A percentile compares a stretch with the other conserved stretches of the same genome.
Evolutionary conservation across 2,329 filamentous ascomycete species (phyloP).

Genomic region (Epichloe aotearoae): DNA sequence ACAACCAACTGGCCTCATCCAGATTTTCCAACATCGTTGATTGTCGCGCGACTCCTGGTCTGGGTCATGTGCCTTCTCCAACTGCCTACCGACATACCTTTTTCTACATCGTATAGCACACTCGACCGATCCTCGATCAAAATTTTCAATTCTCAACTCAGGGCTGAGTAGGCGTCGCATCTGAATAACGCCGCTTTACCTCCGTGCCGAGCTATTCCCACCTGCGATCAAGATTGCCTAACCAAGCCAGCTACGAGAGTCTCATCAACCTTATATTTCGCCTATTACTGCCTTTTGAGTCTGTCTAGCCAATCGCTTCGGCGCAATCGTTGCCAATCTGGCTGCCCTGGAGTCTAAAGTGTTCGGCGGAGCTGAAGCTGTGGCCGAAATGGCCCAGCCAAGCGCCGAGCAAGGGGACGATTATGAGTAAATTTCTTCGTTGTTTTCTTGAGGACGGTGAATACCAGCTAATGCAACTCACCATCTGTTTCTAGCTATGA

Average conservation of each 20-base stretch:
- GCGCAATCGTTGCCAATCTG: conserved; percentile 34
- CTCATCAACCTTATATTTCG: not conserved
- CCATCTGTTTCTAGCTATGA: conserved; percentile 55
- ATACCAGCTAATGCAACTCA: not conserved
- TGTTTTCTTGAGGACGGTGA: not conserved
- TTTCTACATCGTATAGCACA: not conserved
- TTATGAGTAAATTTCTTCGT: conserved; percentile 41
- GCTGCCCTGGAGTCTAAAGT: conserved; percentile 45
- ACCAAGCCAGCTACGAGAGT: not conserved
- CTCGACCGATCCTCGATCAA: not conserved
- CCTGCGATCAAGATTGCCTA: not conserved
- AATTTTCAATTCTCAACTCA: not conserved
- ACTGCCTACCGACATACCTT: not conserved
- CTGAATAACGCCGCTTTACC: not conserved
- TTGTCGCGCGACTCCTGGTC: not conserved
- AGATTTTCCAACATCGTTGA: conserved; percentile 10
- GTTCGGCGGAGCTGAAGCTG: conserved; percentile 52
- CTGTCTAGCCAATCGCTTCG: not conserved
- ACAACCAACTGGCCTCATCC: conserved; percentile 2
- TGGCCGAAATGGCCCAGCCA: conserved; percentile 58
- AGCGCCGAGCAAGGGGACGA: conserved; percentile 50
- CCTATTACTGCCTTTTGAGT: not conserved
- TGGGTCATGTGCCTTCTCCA: not conserved
- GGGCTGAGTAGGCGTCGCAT: not conserved
- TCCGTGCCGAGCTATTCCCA: not conserved